Base-by-base conservation (phyloP, 139 green algal species). In the Ettlia oleoabundans region DNA sequence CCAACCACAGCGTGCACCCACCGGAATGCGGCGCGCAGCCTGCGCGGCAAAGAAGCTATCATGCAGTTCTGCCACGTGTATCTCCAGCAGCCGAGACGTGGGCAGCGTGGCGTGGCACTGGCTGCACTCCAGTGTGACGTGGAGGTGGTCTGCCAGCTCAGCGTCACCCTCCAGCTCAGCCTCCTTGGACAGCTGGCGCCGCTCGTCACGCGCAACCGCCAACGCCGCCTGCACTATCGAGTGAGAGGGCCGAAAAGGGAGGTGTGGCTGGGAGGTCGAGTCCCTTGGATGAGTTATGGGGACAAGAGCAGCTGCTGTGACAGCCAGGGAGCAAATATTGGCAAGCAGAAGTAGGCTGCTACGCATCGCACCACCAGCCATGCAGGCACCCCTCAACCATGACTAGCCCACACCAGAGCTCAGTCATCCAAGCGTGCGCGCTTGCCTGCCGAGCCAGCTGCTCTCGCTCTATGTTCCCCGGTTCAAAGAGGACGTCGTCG, bases 41-140 rank as follows among this genome's bases (percentile, higher is more conserved):
- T 92, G 89, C 1, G 87, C 88, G n/a, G 82, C 80, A 78, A 92
- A 91, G 70, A 90, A 92, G 35, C 53, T 79, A 38, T 92, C 89
- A 74, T 92, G 89, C 28, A 82, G 40, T 75, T 92, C 87, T 1
- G 52, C 32, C 6, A 92, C 24, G 30, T 92, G 89, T 4, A 90
- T 28, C 38, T 84, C 66, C 22, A 90, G 75, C 35, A 92, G 71
- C 43, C 89, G 80, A 13, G 37, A 26, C 5, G 71, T 90, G 37
- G 84, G 82, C 38, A 92, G 80, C 32, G 42, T 33, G 19, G 65
- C 76, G 6, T 63, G 47, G 73, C 88, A 92, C n/a, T 62, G 32
- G 22, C 26, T 21, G 83, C 88, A 92, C 64, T 84, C 32, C 21
- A 69, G 55, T 3, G 51, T 41, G 21, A 21, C 37, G 35, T 22